These are phyloP conservation scores for Ceratorhiza oryzae-sativae DNA, from an alignment of 1,284 basidiomycete genomes.

Conservation along the genomic window DNA sequence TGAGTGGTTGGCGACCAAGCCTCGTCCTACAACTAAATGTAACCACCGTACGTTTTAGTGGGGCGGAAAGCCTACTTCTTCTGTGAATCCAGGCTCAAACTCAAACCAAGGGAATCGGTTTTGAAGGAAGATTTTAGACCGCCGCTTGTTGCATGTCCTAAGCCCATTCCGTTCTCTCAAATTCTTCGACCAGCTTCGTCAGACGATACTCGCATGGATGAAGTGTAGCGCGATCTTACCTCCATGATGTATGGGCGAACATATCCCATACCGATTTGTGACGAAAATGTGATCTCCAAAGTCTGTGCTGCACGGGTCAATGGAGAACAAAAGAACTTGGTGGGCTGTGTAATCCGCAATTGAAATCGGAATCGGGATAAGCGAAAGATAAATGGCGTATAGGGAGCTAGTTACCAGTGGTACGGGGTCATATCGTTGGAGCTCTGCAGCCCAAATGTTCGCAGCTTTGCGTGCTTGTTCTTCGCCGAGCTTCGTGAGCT, in stretches of 20 bases:
- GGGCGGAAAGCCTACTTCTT: slow-evolving; percentile 52
- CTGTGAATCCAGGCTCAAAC: slow-evolving; percentile 72
- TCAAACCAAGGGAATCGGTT: slow-evolving; percentile 65
- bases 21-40: slow-evolving; percentile 56
- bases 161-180: slow-evolving; percentile 72
- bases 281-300: slow-evolving; percentile 67
- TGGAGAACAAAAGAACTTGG: slow-evolving; percentile 73
- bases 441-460: slow-evolving; percentile 66
- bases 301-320: slow-evolving; percentile 76
- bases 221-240: slow-evolving; percentile 51
- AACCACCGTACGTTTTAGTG: background rate
- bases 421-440: slow-evolving; percentile 50
- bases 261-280: slow-evolving; percentile 45
- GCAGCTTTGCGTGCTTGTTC: slow-evolving; percentile 51
- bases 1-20: slow-evolving; percentile 70
- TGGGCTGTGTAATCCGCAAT: slow-evolving; percentile 52
- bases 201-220: background rate
- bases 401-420: slow-evolving; percentile 56
- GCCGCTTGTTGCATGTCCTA: slow-evolving; percentile 77
- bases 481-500: slow-evolving; percentile 7
- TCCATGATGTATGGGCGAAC: slow-evolving; percentile 58
- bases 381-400: background rate
- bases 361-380: background rate
- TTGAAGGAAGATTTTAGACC: slow-evolving; percentile 61
- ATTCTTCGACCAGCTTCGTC: slow-evolving; percentile 50